These are phyloP conservation scores for Fusarium buxicola DNA, from an alignment of 2,329 filamentous ascomycete species.

Conservation along the genomic window DNA sequence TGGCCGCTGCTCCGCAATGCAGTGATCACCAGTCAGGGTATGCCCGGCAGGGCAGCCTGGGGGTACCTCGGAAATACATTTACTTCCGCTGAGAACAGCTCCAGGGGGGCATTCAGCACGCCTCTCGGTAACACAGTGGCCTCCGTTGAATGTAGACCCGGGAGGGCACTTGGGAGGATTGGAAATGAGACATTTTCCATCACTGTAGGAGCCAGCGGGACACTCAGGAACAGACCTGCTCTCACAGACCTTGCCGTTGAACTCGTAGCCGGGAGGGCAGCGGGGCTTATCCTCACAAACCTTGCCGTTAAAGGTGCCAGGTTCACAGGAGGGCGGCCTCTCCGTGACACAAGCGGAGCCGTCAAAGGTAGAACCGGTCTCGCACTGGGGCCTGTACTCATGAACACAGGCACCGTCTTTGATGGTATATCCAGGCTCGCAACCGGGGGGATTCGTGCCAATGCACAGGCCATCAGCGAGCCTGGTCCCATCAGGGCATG, in stretches of 20 bases:
- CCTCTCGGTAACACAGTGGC: constrained; percentile 3
- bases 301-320: constrained; percentile 23
- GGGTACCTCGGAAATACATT: not conserved
- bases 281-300: constrained; percentile 23
- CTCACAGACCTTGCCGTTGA: constrained; percentile 10
- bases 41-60: not conserved
- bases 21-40: constrained; percentile 3
- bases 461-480: constrained; percentile 9
- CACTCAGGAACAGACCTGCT: no score
- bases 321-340: constrained; percentile 10
- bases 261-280: constrained; percentile 7
- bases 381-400: not conserved
- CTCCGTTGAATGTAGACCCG: constrained; percentile 11
- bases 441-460: not conserved
- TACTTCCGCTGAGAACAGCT: constrained; percentile 8
- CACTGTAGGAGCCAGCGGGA: constrained; percentile 7
- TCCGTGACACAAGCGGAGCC: constrained; percentile 11
- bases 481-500: constrained; percentile 2
- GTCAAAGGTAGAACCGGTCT: constrained; percentile 8
- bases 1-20: not conserved
- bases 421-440: constrained; percentile 2
- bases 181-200: constrained; percentile 4
- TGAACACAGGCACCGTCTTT: constrained; percentile 9
- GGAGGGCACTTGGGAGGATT: not conserved
- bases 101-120: constrained; percentile 7